Evolutionary conservation across 139 green algal species (phyloP), one percentile per base, ranked within the genome.

Genomic region (Chlamydomonas sp.): DNA sequence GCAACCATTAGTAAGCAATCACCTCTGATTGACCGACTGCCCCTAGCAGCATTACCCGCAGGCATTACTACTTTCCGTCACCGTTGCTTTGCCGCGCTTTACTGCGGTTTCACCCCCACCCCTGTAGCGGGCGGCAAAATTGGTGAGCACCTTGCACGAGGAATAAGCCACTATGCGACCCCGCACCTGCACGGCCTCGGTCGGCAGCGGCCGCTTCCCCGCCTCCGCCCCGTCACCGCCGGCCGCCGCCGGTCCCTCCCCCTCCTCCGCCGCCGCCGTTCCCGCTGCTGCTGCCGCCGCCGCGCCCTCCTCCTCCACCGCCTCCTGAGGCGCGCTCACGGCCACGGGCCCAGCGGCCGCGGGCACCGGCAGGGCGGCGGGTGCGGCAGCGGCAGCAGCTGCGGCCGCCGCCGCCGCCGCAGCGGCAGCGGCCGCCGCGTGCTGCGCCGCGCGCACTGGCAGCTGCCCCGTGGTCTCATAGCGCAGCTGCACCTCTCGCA

Each of bases 391-490:
- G 31, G 73, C 2, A 1, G 31, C 31, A 7, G 73, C 73, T 18
- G 73, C 17, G 59, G 72, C n/a, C 73, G 73, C 73, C 2, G 20
- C 1, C 49, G 73, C 31, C 31, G 49, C 9, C 73, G 73, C 73
- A 61, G 73, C 73, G 1, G 75, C 75, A 49, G 57, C 49, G 5
- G 5, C 74, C 9, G 49, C 49, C 3, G 74, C 57, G 49, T 31
- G 62, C 72, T 5, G 69, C 12, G 64, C 2, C 17, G 62, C 12
- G 16, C 14, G 60, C 73, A 73, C 3, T 5, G 83, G 83, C 73
- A 87, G 31, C 73, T 87, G 83, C 0, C 83, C 83, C 3, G 83
- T 87, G 73, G 80, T 73, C 73, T 87, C 83, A 5, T 87, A 87
- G 62, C 75, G 73, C 18, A 64, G 68, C 66, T 90, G 87, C 6